Evolutionary conservation across 331 rosid species (phyloP).

Genomic region (Pyracantha coccinea): DNA sequence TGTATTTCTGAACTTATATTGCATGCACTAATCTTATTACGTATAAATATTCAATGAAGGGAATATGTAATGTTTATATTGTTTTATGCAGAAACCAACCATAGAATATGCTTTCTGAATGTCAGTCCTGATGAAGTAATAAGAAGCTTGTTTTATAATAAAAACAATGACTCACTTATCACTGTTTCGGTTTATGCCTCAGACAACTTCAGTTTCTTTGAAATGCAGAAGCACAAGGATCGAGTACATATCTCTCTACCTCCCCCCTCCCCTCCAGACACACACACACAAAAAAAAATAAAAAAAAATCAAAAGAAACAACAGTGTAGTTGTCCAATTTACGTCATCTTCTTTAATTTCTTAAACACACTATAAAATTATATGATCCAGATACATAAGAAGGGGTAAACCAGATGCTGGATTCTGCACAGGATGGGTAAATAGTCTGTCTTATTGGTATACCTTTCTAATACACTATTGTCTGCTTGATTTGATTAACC

Average conservation of each 20-base stretch:
- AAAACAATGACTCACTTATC: slow-evolving; percentile 93
- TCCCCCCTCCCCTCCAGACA: not conserved
- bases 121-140: slow-evolving; percentile 98
- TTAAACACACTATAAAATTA: too few relatives aligned
- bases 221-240: slow-evolving; percentile 97
- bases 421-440: slow-evolving; percentile 94
- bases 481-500: slow-evolving; percentile 16
- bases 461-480: not conserved
- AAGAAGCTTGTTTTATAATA: slow-evolving; percentile 90
- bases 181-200: slow-evolving; percentile 98
- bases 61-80: slow-evolving; percentile 10
- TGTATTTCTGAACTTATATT: not conserved
- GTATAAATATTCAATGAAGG: slow-evolving; percentile 10
- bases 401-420: slow-evolving; percentile 96
- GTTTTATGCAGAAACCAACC: slow-evolving; percentile 77
- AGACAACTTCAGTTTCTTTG: slow-evolving; percentile 93
- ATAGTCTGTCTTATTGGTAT: slow-evolving; percentile 1
- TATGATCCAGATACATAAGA: slow-evolving; percentile 65
- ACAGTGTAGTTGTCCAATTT: not conserved
- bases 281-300: too few relatives aligned
- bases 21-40: not conserved
- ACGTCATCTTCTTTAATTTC: slow-evolving; percentile 9
- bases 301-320: too few relatives aligned
- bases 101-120: slow-evolving; percentile 91
- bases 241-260: slow-evolving; percentile 46